These are phyloP conservation scores for Mycena vitilis DNA, from an alignment of 768 basidiomycete genomes.

Conservation along the genomic window DNA sequence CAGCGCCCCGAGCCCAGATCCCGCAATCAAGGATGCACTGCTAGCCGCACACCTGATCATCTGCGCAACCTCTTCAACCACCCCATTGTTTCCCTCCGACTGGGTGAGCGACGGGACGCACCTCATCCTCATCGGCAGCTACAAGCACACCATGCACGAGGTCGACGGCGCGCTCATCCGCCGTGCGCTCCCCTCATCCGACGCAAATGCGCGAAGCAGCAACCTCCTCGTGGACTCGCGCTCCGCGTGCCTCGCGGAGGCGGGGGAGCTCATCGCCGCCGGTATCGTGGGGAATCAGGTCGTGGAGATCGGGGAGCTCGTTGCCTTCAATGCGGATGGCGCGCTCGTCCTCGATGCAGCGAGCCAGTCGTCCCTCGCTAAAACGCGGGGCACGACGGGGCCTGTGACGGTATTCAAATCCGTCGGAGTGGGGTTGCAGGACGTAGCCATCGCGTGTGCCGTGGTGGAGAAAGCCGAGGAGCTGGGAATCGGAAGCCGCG, in stretches of 20 bases:
- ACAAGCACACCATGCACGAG: constrained; percentile 85
- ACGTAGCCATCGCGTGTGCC: constrained; percentile 82
- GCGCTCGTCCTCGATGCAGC: constrained; percentile 22
- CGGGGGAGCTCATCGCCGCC: constrained; percentile 83
- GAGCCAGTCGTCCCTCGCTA: neutral
- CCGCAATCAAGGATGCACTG: constrained; percentile 48
- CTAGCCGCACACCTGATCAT: constrained; percentile 68
- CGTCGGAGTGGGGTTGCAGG: constrained; percentile 89
- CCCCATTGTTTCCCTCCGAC: constrained; percentile 75
- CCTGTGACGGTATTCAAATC: constrained; percentile 87
- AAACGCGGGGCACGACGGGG: constrained; percentile 42
- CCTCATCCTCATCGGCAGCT: constrained; percentile 84
- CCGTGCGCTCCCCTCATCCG: constrained; percentile 51
- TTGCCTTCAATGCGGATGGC: constrained; percentile 42
- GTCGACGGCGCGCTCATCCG: constrained; percentile 68
- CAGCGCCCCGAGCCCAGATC: constrained; percentile 16
- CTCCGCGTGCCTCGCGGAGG: constrained; percentile 77
- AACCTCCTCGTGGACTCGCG: constrained; percentile 79
- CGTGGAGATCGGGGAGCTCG: constrained; percentile 78
- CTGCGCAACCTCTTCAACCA: constrained; percentile 79
- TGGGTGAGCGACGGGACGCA: constrained; percentile 75
- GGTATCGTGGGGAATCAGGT: constrained; percentile 52
- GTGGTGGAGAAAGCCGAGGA: constrained; percentile 72
- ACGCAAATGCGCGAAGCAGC: constrained; percentile 36
- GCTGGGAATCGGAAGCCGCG: constrained; percentile 61